Conservation (phyloP, 768 basidiomycete species). For the Panellus pusillus region DNA sequence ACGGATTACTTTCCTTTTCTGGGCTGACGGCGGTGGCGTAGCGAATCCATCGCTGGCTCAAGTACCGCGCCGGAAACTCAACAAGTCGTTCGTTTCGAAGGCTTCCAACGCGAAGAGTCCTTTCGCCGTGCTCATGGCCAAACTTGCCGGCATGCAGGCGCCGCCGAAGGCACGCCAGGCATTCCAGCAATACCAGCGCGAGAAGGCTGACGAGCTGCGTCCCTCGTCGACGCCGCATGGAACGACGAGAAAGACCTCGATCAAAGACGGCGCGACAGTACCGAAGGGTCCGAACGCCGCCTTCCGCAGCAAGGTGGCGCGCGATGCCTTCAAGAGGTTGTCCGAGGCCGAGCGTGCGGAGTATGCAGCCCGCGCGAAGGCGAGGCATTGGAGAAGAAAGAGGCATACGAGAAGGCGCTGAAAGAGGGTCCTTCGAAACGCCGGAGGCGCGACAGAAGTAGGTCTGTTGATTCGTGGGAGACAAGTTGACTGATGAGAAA, state of each 20-base stretch:
- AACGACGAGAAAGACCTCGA: background rate
- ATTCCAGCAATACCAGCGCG: constrained; percentile 8
- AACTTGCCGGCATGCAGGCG: background rate
- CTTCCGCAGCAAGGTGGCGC: background rate
- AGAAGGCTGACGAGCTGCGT: background rate
- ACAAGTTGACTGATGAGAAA: background rate
- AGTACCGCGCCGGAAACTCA: background rate
- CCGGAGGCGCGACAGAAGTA: background rate
- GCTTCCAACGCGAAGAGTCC: background rate
- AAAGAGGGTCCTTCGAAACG: background rate
- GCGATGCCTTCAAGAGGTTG: background rate
- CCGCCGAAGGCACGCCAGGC: constrained; percentile 2
- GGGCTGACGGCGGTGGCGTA: background rate
- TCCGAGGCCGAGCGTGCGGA: background rate
- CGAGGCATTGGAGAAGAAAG: background rate
- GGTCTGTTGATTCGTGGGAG: background rate
- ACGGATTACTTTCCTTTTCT: background rate
- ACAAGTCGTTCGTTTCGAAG: background rate
- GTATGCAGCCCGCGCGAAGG: background rate
- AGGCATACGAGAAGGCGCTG: background rate
- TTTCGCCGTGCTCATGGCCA: constrained; percentile 1
- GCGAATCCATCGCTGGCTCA: constrained; percentile 6
- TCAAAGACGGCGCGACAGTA: too few species aligned
- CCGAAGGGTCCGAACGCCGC: background rate
- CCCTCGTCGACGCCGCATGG: too few species aligned